Evolutionary conservation across 148 eudicot genomes (phyloP), one percentile per base, ranked within the genome.

Genomic region (Vaccinium vitisidaea): DNA sequence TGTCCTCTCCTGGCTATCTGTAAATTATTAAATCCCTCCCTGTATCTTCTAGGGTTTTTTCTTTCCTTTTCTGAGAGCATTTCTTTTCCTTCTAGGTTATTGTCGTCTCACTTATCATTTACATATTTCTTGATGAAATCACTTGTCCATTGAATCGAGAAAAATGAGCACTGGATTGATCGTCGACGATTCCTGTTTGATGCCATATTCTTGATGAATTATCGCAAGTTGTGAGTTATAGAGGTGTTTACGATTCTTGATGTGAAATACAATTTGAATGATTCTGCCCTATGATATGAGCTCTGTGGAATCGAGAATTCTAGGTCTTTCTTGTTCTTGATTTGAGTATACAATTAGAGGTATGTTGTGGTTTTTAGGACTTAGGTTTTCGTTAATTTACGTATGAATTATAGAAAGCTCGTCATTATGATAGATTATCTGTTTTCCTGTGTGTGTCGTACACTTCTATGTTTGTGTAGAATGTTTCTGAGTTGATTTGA

Each of bases 1-100:
- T 94, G 99, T 77, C 99, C 97, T 84, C 99, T 96, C 86, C 94
- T 94, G 84, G 97, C 98, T 54, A 94, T 96, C 78, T 94, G 99
- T 96, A 94, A 74, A 2, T 6, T 23, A 32, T 53, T 84, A 54
- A 85, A 82, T 80, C 83, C 46, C 81, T 69, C 75, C 50, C 16
- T 82, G 32, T 39, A 1, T 12, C 77, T 75, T 85, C 85, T 91
- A 87, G 87, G 90, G 92, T 90, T 90, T 87, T 75, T 8, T 63
- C 75, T 82, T 85, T 53, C 49, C 54, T 55, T 49, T 84, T 23
- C 6, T n/a, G 7, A 27, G 27, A 39, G 13, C 49, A 30, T 69
- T 70, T 18, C 30, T 14, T 82, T 55, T 61, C 11, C 11, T 43
- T 43, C 6, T 43, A 43, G 46, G 46, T 43, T 43, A 43, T 43